phyloP scores from a whole-genome alignment of 1,139 yeast species.

The Suhomyces bokatorum region DNA sequence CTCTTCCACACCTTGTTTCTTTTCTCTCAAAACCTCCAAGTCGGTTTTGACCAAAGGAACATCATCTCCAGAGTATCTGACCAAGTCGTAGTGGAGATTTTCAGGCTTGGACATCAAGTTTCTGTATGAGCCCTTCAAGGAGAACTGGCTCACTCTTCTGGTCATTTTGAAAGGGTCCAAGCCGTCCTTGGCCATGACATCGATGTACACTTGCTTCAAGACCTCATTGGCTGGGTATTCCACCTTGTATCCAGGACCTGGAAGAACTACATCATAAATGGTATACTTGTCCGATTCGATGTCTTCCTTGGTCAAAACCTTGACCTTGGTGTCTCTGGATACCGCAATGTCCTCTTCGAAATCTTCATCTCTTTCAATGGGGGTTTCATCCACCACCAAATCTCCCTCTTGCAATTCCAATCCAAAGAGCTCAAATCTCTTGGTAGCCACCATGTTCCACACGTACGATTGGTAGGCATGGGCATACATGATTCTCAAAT shows the following conservation, averaged over 20 bases:
- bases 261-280: conserved; percentile 83
- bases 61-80: conserved; percentile 60
- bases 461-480: conserved; percentile 96
- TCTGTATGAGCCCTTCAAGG: conserved; percentile 90
- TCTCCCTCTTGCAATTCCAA: conserved; percentile 77
- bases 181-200: conserved; percentile 76
- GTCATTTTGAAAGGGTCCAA: conserved; percentile 85
- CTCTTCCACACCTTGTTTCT: conserved; percentile 25
- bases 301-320: conserved; percentile 73
- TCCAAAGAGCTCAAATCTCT: conserved; percentile 73
- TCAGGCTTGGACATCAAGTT: conserved; percentile 68
- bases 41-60: conserved; percentile 83
- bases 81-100: conserved; percentile 60
- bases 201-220: conserved; percentile 63
- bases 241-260: conserved; percentile 93
- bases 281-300: conserved; percentile 57
- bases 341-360: conserved; percentile 65
- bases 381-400: conserved; percentile 54
- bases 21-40: conserved; percentile 58
- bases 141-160: conserved; percentile 82
- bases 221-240: conserved; percentile 71
- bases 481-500: conserved; percentile 89
- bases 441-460: conserved; percentile 88
- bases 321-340: conserved; percentile 58
- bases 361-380: conserved; percentile 38